Percentiles rank a stretch among this genome's conserved stretches.
These are phyloP conservation scores for Agrocybe praecox DNA, from an alignment of 768 basidiomycete species.

Conservation along the genomic window DNA sequence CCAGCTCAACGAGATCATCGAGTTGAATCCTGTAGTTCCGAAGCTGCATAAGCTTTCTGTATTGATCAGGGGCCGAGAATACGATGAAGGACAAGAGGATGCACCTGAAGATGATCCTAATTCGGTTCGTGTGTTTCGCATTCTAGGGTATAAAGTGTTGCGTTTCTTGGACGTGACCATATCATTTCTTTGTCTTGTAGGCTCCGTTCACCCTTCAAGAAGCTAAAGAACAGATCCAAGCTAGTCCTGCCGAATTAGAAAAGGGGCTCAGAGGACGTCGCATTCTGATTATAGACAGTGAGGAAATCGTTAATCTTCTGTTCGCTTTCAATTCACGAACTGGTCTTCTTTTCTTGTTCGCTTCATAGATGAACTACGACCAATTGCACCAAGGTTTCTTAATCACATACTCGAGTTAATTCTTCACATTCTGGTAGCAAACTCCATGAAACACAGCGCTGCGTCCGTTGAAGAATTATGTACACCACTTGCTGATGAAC, in stretches of 20 bases:
- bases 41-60: constrained; percentile 66
- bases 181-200: constrained; percentile 18
- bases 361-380: constrained; percentile 65
- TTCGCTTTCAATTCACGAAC: background rate
- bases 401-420: constrained; percentile 72
- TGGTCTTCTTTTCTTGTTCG: background rate
- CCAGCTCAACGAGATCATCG: constrained; percentile 81
- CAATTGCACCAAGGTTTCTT: constrained; percentile 69
- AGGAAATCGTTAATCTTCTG: constrained; percentile 1
- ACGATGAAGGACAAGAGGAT: constrained; percentile 71
- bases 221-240: constrained; percentile 70
- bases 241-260: constrained; percentile 76
- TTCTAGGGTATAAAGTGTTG: background rate
- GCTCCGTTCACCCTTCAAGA: constrained; percentile 58
- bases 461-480: constrained; percentile 63
- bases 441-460: constrained; percentile 51
- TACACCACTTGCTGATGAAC: constrained; percentile 65
- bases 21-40: constrained; percentile 78
- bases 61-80: constrained; percentile 66
- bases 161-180: background rate
- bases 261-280: constrained; percentile 65
- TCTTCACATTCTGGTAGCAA: constrained; percentile 72
- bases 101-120: constrained; percentile 50
- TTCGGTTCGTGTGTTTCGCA: constrained; percentile 4
- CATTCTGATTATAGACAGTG: constrained; percentile 75